Evolutionary conservation across 495 filamentous ascomycete species (phyloP).

Genomic region (Elaphomyces granulatus): DNA sequence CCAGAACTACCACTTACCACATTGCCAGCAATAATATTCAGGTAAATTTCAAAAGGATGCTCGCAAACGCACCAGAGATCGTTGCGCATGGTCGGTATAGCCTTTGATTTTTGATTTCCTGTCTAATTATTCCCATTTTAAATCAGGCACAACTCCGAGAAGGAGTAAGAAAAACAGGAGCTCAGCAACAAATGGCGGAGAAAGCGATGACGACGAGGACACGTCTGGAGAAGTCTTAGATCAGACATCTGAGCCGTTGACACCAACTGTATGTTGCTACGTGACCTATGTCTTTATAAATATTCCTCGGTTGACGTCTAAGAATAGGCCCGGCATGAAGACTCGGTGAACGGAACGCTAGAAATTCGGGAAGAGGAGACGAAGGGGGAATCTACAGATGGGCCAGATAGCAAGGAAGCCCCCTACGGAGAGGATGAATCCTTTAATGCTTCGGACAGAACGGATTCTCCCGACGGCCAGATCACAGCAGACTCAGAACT

Average conservation of each 20-base stretch:
- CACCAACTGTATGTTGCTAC: constrained; percentile 1
- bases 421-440: neutral
- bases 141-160: constrained; percentile 28
- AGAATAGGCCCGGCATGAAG: constrained; percentile 9
- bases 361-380: constrained; percentile 4
- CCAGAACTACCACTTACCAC: no score
- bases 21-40: no score
- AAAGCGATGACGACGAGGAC: neutral
- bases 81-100: no score
- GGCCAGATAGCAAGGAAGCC: constrained; percentile 2
- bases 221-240: neutral
- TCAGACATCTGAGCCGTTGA: neutral
- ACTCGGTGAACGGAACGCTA: constrained; percentile 8
- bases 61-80: no score
- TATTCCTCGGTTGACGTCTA: constrained; percentile 2
- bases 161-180: constrained; percentile 59
- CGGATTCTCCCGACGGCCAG: neutral
- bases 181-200: constrained; percentile 19
- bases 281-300: neutral
- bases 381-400: constrained; percentile 2
- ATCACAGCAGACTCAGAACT: constrained; percentile 1
- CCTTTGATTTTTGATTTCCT: no score
- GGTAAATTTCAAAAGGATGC: no score
- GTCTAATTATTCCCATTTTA: no score
- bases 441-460: neutral